These are phyloP conservation scores for Raphanus hybrid DNA, from an alignment of 441 rosid species.

Conservation along the genomic window DNA sequence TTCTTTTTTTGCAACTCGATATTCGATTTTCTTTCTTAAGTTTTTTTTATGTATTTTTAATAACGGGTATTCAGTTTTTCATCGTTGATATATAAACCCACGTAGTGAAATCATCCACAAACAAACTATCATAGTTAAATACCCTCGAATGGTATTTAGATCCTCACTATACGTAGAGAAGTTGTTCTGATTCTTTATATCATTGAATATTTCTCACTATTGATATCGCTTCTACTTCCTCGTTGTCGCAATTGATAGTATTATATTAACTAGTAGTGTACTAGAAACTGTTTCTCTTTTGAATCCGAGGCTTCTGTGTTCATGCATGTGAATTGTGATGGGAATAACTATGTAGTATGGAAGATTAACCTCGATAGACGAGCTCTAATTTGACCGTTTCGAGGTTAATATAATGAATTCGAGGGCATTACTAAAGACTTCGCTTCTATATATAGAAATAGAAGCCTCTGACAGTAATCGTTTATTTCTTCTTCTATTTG, in stretches of 20 bases:
- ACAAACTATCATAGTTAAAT: neutral
- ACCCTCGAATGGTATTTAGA: neutral
- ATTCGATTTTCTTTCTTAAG: neutral
- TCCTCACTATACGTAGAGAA: neutral
- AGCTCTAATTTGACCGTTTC: slow-evolving; percentile 22
- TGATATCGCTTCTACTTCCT: neutral
- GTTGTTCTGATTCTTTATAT: neutral
- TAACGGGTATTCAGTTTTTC: neutral
- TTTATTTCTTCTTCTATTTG: slow-evolving; percentile 11
- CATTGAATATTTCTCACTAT: neutral
- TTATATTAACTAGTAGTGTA: neutral
- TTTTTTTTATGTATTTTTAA: neutral
- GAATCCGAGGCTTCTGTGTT: neutral
- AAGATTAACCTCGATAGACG: slow-evolving; percentile 20
- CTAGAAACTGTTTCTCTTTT: neutral
- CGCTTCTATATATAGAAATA: neutral
- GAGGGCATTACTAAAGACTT: slow-evolving; percentile 17
- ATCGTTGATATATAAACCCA: slow-evolving; percentile 5
- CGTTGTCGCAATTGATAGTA: neutral
- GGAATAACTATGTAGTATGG: slow-evolving; percentile 9
- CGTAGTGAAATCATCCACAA: slow-evolving; percentile 7
- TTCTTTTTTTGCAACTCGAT: neutral
- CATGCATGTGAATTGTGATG: slow-evolving; percentile 21
- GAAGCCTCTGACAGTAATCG: slow-evolving; percentile 8
- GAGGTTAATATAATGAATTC: slow-evolving; percentile 25